Conservation (phyloP, 75 land plant genomes). For the Ceratopteris richardii region DNA sequence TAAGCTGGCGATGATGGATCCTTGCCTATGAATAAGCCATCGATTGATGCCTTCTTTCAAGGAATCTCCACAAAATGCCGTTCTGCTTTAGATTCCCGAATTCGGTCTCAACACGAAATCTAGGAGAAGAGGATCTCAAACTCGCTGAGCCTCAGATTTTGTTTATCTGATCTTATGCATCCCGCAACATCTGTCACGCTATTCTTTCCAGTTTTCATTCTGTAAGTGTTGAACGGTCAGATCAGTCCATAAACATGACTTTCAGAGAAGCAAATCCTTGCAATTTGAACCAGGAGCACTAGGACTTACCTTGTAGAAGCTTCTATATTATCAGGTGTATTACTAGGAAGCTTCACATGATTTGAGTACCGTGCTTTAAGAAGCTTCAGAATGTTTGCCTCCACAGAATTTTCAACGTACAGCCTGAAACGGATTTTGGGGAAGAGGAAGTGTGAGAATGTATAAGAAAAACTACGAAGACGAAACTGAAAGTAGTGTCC, state of each 20-base stretch:
- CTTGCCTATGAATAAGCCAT: too few species aligned
- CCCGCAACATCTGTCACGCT: conserved; percentile 32
- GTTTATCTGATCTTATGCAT: conserved; percentile 38
- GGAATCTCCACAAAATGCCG: too few species aligned
- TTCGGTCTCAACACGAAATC: too few species aligned
- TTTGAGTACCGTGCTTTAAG: conserved; percentile 14
- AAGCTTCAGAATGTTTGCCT: conserved; percentile 37
- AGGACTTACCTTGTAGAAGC: conserved; percentile 14
- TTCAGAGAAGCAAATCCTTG: too few species aligned
- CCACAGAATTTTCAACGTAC: conserved; percentile 36
- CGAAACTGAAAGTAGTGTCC: neutral
- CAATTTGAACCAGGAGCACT: too few species aligned
- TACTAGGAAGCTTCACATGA: conserved; percentile 5
- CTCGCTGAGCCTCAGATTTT: conserved; percentile 33
- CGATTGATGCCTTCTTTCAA: too few species aligned
- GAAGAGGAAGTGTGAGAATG: neutral
- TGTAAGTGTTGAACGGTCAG: too few species aligned
- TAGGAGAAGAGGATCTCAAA: conserved; percentile 38
- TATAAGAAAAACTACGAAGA: neutral
- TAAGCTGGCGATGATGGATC: too few species aligned
- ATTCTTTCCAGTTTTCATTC: conserved; percentile 16
- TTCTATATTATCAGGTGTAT: conserved; percentile 12
- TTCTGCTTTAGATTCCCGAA: too few species aligned
- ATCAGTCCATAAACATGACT: too few species aligned
- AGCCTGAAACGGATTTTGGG: conserved; percentile 18